Base-by-base conservation (phyloP, 306 rosid genomes). In the Cicer bijugum region DNA sequence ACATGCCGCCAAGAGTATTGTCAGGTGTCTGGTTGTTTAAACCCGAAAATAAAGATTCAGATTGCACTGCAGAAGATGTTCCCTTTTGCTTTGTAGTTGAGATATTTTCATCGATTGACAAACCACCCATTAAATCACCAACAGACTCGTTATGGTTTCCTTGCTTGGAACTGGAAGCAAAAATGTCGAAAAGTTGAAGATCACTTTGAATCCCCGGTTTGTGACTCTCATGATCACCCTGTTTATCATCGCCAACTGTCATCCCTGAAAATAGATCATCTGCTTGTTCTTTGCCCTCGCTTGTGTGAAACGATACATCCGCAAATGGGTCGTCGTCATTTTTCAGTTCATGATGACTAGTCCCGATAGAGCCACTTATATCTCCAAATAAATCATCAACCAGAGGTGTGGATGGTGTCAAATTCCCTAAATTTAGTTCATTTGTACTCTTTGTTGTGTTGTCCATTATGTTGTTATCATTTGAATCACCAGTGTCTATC, bases 371-470 rank as follows among this genome's bases (percentile, higher is more conserved):
- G 71, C 69, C 78, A 16, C 82, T 53, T 83, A 80, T 82, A 80
- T 82, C 97, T 59, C 97, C 97, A 84, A 95, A 88, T 81, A 95
- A 78, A 86, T 91, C 97, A 69, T 95, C 99, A 74, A 90, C 89
- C 23, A 90, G 77, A 60, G 87, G 90, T 39, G 88, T 33, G 3
- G 88, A 78, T 55, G 89, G 42, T 10, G 87, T 81, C 55, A 83
- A 59, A 77, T 78, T 88, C 50, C 84, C 39, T 46, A 81, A 58
- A 61, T 81, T 75, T 69, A 79, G 86, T 75, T 85, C 90, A 73
- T 38, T 58, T 69, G 75, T 67, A 69, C 19, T 80, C 52, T 82
- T 85, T 61, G 67, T 7, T 69, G 85, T 71, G 76, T 80, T 75
- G 6, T 76, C 75, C 8, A 72, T 57, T 76, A 80, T 76, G 7